These are phyloP conservation scores for Clonostachys rosea DNA, from an alignment of 2,329 filamentous ascomycete genomes.

Conservation along the genomic window DNA sequence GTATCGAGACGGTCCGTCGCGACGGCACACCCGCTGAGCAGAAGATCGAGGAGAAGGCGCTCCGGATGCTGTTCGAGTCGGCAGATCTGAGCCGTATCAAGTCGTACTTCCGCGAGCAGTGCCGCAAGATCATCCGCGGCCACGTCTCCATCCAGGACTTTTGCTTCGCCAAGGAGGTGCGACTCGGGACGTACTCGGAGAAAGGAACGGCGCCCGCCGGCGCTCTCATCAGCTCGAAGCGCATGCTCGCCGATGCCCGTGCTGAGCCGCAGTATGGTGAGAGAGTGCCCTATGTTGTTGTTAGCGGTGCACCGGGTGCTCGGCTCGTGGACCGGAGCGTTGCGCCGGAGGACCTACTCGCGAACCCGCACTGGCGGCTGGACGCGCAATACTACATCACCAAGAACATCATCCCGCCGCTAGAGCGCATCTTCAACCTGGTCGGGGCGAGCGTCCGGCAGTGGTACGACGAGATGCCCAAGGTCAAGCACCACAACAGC, in stretches of 20 bases:
- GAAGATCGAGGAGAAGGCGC: constrained; percentile 89
- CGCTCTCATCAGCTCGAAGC: constrained; percentile 79
- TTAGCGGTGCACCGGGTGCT: constrained; percentile 82
- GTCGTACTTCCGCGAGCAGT: constrained; percentile 83
- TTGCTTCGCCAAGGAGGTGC: constrained; percentile 90
- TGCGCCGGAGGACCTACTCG: constrained; percentile 75
- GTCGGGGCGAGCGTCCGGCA: constrained; percentile 84
- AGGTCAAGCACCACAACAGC: constrained; percentile 53
- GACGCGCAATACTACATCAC: constrained; percentile 96
- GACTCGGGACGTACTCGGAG: constrained; percentile 77
- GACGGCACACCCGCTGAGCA: constrained; percentile 95
- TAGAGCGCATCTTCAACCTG: constrained; percentile 95
- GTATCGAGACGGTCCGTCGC: constrained; percentile 92
- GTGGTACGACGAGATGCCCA: constrained; percentile 98
- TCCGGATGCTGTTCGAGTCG: constrained; percentile 86
- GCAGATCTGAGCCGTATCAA: constrained; percentile 87
- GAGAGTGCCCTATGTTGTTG: constrained; percentile 89
- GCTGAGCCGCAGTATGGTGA: constrained; percentile 93
- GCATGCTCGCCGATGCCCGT: constrained; percentile 81
- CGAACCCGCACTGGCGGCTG: constrained; percentile 72
- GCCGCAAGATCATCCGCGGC: constrained; percentile 86
- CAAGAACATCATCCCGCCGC: constrained; percentile 90
- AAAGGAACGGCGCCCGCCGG: constrained; percentile 79
- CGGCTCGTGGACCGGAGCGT: constrained; percentile 87
- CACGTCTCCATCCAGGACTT: constrained; percentile 91